Base-by-base conservation (phyloP, 495 filamentous ascomycete genomes). In the Penicillium pulvis region DNA sequence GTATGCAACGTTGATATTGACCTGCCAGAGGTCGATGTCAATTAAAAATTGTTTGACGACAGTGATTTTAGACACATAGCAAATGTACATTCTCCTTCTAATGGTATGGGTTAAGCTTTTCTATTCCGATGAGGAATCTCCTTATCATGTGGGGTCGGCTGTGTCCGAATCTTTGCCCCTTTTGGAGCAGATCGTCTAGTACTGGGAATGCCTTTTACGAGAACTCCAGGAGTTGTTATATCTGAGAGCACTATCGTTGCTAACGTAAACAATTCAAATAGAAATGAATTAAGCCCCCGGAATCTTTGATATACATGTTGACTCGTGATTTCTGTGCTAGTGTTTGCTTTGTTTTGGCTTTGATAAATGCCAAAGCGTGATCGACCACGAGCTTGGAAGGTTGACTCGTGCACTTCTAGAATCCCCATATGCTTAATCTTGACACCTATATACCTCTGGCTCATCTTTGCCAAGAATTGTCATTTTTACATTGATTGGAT, bases 141-240 rank as follows among this genome's bases (percentile, higher is more conserved):
- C 33, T 63, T 58, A 55, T 59, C 56, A 53, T 23, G 60, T 58
- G 55, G 60, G 60, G 30, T 56, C 43, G 53, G 53, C 24, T 56
- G 19, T 19, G 42, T 33, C 53, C 42, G 42, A 56, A 26, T 14
- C 24, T 36, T 33, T 36, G 12, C 33, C 33, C 33, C 33, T 36
- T 33, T 33, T 19, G 11, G 48, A 35, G 26, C n/a, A 23, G 48
- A 51, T 30, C 48, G 10, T 36, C 9, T 36, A 11, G 31, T 33
- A 11, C 6, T 28, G 28, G 28, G 28, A 28, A 28, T 28, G 28
- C 28, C 28, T 7, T 28, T 4, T 0, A 28, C 28, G 28, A 28
- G 6, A 28, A 23, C 20, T 23, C 20, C 20, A 23, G 20, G 20
- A 0, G 1, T 28, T 28, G 28, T 28, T 5, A 28, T 28, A 28